These are phyloP conservation scores for Thelonectria rubi DNA, from an alignment of 2,329 filamentous ascomycete genomes.

Conservation along the genomic window DNA sequence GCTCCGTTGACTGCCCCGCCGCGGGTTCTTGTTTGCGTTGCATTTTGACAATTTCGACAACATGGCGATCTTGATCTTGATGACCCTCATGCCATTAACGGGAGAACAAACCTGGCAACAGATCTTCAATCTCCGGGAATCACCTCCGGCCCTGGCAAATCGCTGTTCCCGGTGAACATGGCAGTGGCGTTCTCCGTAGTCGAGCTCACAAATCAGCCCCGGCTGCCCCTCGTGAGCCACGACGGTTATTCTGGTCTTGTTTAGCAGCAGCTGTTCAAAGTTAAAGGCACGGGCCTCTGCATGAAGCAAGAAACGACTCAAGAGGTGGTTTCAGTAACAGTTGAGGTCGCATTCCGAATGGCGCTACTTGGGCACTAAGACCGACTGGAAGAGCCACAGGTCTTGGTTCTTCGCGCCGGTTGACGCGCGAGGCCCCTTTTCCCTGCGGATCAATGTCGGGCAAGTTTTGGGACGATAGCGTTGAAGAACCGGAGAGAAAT, in stretches of 20 bases:
- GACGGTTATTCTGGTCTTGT: neutral
- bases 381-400: conserved; percentile 1
- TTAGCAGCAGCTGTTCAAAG: neutral
- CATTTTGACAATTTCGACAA: neutral
- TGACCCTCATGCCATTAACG: neutral
- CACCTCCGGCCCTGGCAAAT: neutral
- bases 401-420: conserved; percentile 3
- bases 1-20: neutral
- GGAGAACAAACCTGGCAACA: neutral
- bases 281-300: neutral
- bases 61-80: neutral
- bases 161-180: neutral
- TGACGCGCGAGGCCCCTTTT: neutral
- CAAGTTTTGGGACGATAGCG: neutral
- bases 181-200: neutral
- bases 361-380: conserved; percentile 8
- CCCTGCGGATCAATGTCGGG: neutral
- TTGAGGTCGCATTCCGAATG: conserved; percentile 6
- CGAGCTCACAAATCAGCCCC: neutral
- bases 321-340: conserved; percentile 12
- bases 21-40: conserved; percentile 3
- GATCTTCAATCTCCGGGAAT: neutral
- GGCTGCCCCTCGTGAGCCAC: neutral
- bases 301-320: neutral
- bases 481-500: neutral